phyloP scores from a whole-genome alignment of 108 stramenopile genomes.

The Asterionellopsis glacialis region DNA sequence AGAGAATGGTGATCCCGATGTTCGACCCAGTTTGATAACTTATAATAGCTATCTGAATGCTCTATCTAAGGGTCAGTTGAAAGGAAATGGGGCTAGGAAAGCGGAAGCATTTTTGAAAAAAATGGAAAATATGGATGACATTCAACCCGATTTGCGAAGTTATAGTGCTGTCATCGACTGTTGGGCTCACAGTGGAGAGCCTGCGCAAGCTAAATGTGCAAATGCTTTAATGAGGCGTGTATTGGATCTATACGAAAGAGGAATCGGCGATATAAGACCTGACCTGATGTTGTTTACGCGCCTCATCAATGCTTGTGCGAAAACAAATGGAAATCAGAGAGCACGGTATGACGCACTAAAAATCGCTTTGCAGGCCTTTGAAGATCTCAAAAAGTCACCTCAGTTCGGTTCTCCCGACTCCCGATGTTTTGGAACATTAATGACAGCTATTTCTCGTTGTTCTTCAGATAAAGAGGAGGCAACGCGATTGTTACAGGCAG shows the following conservation, averaged over 20 bases:
- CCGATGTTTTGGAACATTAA: slow-evolving; percentile 1
- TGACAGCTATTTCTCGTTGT: background rate
- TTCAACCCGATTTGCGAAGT: slow-evolving; percentile 30
- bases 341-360: background rate
- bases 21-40: slow-evolving; percentile 1
- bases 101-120: slow-evolving; percentile 1
- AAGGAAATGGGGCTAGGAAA: background rate
- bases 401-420: slow-evolving; percentile 5
- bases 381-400: slow-evolving; percentile 6
- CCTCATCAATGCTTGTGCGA: slow-evolving; percentile 14
- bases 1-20: background rate
- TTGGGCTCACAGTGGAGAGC: slow-evolving; percentile 22
- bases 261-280: slow-evolving; percentile 11
- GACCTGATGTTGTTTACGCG: slow-evolving; percentile 8
- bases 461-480: background rate
- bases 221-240: background rate
- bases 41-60: slow-evolving; percentile 10
- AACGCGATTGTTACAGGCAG: slow-evolving; percentile 5
- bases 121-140: slow-evolving; percentile 14
- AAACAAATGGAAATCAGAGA: background rate
- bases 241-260: slow-evolving; percentile 2
- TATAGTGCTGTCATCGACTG: slow-evolving; percentile 41
- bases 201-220: slow-evolving; percentile 3
- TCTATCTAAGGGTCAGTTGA: background rate
- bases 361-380: slow-evolving; percentile 1